Percentiles rank a stretch among this genome's conserved stretches.
These are phyloP conservation scores for Fusarium nelsonii DNA, from an alignment of 2,329 filamentous ascomycete genomes.

Conservation along the genomic window DNA sequence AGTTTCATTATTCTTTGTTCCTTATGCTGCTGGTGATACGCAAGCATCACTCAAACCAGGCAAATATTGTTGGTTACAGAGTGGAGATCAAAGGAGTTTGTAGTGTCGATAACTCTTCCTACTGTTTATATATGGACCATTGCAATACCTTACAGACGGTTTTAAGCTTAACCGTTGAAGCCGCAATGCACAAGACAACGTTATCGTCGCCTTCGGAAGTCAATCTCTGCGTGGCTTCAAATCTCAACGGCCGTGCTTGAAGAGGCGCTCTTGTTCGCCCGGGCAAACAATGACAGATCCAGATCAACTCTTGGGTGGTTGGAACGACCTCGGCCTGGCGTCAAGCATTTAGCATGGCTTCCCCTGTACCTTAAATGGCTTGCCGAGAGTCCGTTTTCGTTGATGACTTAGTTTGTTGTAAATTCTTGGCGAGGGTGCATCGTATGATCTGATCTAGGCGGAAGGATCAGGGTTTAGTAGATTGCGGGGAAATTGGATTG, in stretches of 20 bases:
- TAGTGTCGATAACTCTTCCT: background rate
- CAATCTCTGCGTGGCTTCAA: background rate
- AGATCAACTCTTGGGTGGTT: background rate
- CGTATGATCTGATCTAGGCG: slow-evolving; percentile 2
- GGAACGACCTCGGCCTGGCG: slow-evolving; percentile 1
- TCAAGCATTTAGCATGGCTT: background rate
- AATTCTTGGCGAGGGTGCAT: slow-evolving; percentile 7
- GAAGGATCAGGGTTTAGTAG: background rate
- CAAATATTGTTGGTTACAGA: background rate
- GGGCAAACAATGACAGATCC: background rate
- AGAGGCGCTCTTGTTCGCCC: slow-evolving; percentile 20
- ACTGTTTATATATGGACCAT: background rate
- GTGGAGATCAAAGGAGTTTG: background rate
- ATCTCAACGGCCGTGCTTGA: background rate
- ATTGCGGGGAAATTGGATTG: background rate
- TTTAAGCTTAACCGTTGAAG: background rate
- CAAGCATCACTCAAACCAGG: background rate
- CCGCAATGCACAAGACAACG: background rate
- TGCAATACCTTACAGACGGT: background rate
- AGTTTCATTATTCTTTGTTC: background rate
- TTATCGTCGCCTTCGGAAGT: background rate
- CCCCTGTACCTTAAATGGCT: background rate
- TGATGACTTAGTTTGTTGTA: background rate
- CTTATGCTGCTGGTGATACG: background rate
- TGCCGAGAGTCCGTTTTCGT: background rate